Evolutionary conservation across 2,329 filamentous ascomycete species (phyloP).

Genomic region (Fonsecaea monophora): DNA sequence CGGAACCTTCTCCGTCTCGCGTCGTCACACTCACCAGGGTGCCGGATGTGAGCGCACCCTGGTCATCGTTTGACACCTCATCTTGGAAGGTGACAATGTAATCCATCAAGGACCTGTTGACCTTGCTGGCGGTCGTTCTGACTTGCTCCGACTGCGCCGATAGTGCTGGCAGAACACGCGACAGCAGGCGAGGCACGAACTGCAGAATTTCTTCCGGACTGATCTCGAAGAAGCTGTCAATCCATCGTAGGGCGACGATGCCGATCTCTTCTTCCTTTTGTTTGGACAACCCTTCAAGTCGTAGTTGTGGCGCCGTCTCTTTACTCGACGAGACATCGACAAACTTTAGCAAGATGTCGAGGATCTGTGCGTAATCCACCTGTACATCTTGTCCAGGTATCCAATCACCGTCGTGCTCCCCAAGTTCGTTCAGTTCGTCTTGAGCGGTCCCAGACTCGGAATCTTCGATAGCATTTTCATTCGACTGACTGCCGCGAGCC

Average conservation of each 20-base stretch:
- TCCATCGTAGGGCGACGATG: conserved; percentile 89
- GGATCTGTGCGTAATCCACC: conserved; percentile 87
- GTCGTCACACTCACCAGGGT: conserved; percentile 48
- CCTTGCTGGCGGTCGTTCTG: conserved; percentile 82
- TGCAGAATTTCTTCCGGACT: conserved; percentile 95
- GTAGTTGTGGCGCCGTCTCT: conserved; percentile 32
- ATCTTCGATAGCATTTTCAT: conserved; percentile 45
- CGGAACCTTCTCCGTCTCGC: conserved; percentile 41
- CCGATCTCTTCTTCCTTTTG: conserved; percentile 81
- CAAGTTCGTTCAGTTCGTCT: conserved; percentile 63
- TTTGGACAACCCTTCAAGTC: conserved; percentile 47
- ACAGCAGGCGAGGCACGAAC: conserved; percentile 90
- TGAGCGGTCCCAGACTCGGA: conserved; percentile 58
- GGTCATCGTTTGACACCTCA: conserved; percentile 45
- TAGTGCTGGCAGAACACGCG: conserved; percentile 91
- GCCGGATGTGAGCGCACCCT: conserved; percentile 48
- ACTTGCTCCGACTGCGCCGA: conserved; percentile 90
- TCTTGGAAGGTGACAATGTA: conserved; percentile 92
- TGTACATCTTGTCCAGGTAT: conserved; percentile 96
- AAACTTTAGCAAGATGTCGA: conserved; percentile 89
- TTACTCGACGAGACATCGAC: conserved; percentile 62
- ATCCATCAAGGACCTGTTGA: conserved; percentile 89
- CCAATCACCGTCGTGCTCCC: conserved; percentile 85
- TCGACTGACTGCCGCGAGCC: conserved; percentile 27
- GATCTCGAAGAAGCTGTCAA: conserved; percentile 95